These are phyloP conservation scores for Boletus rufocinnamomeus DNA, from an alignment of 768 basidiomycete genomes.

Conservation along the genomic window DNA sequence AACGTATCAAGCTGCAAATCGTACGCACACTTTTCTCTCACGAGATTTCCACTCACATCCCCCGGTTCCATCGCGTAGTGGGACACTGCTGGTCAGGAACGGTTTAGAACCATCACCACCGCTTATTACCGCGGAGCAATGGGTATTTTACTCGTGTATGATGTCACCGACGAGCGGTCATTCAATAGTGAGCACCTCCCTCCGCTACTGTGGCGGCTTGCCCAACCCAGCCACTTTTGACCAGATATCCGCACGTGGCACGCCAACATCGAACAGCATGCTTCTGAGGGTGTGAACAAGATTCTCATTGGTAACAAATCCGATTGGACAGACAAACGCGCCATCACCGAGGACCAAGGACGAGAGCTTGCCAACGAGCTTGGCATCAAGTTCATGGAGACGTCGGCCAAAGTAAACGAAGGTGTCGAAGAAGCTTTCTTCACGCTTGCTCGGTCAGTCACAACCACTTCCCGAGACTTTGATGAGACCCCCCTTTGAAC, in stretches of 20 bases:
- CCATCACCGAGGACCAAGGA: slow-evolving; percentile 90
- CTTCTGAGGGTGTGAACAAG: slow-evolving; percentile 99
- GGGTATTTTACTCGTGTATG: slow-evolving; percentile 98
- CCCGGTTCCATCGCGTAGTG: slow-evolving; percentile 54
- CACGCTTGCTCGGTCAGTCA: slow-evolving; percentile 83
- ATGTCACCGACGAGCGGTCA: slow-evolving; percentile 91
- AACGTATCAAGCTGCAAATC: slow-evolving; percentile 98
- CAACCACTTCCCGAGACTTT: neutral
- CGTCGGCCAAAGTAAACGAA: slow-evolving; percentile 94
- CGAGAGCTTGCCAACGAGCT: slow-evolving; percentile 90
- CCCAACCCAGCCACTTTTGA: slow-evolving; percentile 3
- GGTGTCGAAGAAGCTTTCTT: slow-evolving; percentile 99
- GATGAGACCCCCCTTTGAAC: neutral
- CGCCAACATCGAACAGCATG: slow-evolving; percentile 96
- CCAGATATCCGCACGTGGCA: slow-evolving; percentile 99
- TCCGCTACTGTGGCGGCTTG: slow-evolving; percentile 16
- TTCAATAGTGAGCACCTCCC: slow-evolving; percentile 82
- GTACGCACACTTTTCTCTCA: slow-evolving; percentile 47
- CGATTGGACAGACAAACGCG: slow-evolving; percentile 96
- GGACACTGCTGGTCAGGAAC: slow-evolving; percentile 99
- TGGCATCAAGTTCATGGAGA: slow-evolving; percentile 97
- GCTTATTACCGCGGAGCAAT: slow-evolving; percentile 99
- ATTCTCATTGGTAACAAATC: slow-evolving; percentile 99
- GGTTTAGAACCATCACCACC: slow-evolving; percentile 97
- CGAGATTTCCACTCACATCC: neutral